Evolutionary conservation across 2,329 filamentous ascomycete species (phyloP).

Genomic region (Neofusicoccum umdonicola): DNA sequence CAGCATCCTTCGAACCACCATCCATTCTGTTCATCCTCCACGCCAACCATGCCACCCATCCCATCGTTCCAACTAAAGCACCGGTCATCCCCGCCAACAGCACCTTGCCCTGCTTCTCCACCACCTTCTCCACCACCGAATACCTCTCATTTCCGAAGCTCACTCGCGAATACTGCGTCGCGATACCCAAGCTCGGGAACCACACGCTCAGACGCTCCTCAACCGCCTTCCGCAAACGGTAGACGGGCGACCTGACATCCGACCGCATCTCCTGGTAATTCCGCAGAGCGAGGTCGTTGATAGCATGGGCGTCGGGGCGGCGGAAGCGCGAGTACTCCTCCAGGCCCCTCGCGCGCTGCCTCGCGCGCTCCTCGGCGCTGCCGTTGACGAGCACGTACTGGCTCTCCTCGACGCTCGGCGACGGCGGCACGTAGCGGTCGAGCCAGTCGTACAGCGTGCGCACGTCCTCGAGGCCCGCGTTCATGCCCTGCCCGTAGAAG

Average conservation of each 20-base stretch:
- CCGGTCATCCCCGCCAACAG: constrained; percentile 21
- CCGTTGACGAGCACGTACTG: constrained; percentile 45
- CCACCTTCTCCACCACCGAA: constrained; percentile 71
- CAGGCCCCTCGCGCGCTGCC: constrained; percentile 51
- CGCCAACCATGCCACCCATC: constrained; percentile 6
- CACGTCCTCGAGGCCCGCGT: constrained; percentile 92
- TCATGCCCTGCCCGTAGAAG: constrained; percentile 98
- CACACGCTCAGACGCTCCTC: constrained; percentile 80
- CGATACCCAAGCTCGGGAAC: constrained; percentile 77
- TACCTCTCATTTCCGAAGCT: constrained; percentile 94
- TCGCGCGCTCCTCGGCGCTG: constrained; percentile 29
- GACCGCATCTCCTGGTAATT: constrained; percentile 95
- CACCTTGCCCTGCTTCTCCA: constrained; percentile 63
- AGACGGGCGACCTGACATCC: constrained; percentile 74
- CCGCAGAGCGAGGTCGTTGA: constrained; percentile 85
- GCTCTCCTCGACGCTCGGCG: constrained; percentile 22
- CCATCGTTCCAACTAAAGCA: background rate
- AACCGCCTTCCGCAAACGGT: constrained; percentile 77
- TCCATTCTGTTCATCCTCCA: constrained; percentile 6
- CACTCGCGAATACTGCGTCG: constrained; percentile 87
- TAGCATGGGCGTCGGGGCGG: constrained; percentile 76
- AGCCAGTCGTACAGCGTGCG: constrained; percentile 80
- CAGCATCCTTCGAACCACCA: background rate
- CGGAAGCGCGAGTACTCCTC: constrained; percentile 72
- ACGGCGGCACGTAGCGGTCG: constrained; percentile 57